These are phyloP conservation scores for Epichloe gansuensis DNA, from an alignment of 2,329 filamentous ascomycete species.

Conservation along the genomic window DNA sequence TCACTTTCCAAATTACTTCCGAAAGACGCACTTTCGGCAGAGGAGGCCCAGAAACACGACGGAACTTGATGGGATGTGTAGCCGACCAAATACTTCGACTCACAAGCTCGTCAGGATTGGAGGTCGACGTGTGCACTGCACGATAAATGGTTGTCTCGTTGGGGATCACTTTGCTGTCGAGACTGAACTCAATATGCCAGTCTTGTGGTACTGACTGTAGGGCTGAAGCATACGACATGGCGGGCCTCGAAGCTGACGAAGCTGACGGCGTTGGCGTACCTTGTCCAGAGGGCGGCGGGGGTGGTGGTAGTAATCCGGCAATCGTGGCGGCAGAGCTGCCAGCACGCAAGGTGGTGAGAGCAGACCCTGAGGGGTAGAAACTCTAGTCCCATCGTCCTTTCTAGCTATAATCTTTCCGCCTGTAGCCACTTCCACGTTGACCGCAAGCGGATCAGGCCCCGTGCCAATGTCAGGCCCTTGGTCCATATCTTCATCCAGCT, in stretches of 20 bases:
- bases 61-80: conserved; percentile 85
- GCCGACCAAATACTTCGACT: conserved; percentile 79
- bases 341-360: conserved; percentile 20
- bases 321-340: conserved; percentile 24
- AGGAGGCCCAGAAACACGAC: conserved; percentile 69
- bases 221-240: conserved; percentile 75
- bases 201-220: conserved; percentile 73
- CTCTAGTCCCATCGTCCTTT: conserved; percentile 80
- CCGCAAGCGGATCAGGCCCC: conserved; percentile 60
- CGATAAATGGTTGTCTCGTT: conserved; percentile 95
- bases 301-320: conserved; percentile 1
- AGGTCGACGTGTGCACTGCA: conserved; percentile 60
- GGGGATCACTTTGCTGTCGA: conserved; percentile 70
- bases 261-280: conserved; percentile 37
- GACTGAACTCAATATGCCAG: conserved; percentile 94
- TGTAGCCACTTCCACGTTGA: conserved; percentile 80
- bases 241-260: conserved; percentile 41
- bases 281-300: conserved; percentile 19
- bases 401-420: conserved; percentile 81
- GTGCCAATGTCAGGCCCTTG: conserved; percentile 51
- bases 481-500: conserved; percentile 75
- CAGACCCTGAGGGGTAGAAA: conserved; percentile 56
- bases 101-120: conserved; percentile 47
- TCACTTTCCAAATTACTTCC: conserved; percentile 33
- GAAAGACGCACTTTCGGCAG: conserved; percentile 56